phyloP scores from a whole-genome alignment of 2,329 filamentous ascomycete genomes.

The Ceratocystis cubensis region DNA sequence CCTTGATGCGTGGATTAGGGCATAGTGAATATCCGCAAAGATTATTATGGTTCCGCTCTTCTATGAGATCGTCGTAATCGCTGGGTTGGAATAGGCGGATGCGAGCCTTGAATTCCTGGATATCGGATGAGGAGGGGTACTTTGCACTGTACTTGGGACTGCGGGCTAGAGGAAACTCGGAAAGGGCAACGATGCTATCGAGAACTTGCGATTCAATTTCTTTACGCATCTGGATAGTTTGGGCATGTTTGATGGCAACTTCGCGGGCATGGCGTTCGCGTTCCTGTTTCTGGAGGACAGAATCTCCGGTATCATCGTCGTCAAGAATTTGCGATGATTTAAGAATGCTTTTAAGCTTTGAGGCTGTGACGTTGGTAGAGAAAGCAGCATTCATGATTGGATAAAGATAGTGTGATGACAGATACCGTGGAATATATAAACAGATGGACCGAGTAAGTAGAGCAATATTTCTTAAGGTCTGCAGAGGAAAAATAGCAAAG shows the following conservation, averaged over 20 bases:
- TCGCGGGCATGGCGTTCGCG: conserved; percentile 36
- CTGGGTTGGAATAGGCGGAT: conserved; percentile 67
- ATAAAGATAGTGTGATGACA: not conserved
- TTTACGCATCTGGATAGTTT: conserved; percentile 70
- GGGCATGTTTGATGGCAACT: conserved; percentile 70
- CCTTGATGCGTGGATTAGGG: conserved; percentile 45
- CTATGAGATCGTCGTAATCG: conserved; percentile 80
- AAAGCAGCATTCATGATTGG: conserved; percentile 15
- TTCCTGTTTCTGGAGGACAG: not conserved
- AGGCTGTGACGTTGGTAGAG: conserved; percentile 13
- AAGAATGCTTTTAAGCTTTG: conserved; percentile 43
- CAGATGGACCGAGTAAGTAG: not conserved
- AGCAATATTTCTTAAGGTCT: not conserved
- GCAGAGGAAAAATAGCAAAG: not conserved
- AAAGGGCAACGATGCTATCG: conserved; percentile 56
- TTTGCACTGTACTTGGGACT: conserved; percentile 32
- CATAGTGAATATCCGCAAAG: conserved; percentile 80
- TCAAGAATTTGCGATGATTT: conserved; percentile 38
- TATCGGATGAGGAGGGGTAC: conserved; percentile 45
- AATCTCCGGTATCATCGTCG: conserved; percentile 18
- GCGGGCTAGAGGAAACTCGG: conserved; percentile 41
- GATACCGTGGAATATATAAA: not conserved
- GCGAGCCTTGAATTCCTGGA: conserved; percentile 49
- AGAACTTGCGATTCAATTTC: conserved; percentile 63
- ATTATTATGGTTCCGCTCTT: conserved; percentile 74